Evolutionary conservation across 768 basidiomycete genomes (phyloP), one percentile per base, ranked within the genome.

Genomic region (Clavulina sp.): DNA sequence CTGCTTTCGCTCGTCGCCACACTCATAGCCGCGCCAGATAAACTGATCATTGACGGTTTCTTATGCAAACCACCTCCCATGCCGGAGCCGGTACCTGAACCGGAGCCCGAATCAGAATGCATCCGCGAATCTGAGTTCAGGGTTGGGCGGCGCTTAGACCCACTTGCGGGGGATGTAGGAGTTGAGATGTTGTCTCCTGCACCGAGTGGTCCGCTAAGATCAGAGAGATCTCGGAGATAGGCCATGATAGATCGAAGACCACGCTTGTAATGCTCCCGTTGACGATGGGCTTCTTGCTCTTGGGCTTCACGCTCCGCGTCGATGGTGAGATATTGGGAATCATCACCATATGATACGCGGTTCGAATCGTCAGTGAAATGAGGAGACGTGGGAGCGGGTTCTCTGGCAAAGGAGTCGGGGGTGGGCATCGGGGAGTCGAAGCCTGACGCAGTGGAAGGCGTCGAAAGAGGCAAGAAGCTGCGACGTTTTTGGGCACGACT

Each of bases 181-280:
- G n/a, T n/a, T n/a, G n/a, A n/a, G 43, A 28, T 13, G 26, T 29
- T 49, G n/a, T n/a, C n/a, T n/a, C 7, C 31, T 13, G 7, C 29
- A 16, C 13, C 7, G 31, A 33, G 13, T 18, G 48, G 48, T 30
- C 28, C 48, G 31, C 80, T 80, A 29, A 99, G 70, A 61, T 99
- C 95, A 61, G 91, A 83, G 78, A 99, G 82, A 60, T 99, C 95
- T 59, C 80, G 79, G 19, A 99, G 73, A 65, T 97, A 99, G 4
- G 89, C 87, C 83, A 97, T 92, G 18, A 99, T 78, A 6, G 85
- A 84, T 51, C 85, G 77, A 49, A 99, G 71, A 30, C 87, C 89
- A 41, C 84, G 74, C 59, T 38, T 49, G 76, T 78, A 62, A 82
- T 81, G 29, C 28, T 57, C 33, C 4, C 55, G 34, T 31, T 53